Conservation (phyloP, 1,139 yeast genomes). For the Lodderomyces metapsilosis region DNA sequence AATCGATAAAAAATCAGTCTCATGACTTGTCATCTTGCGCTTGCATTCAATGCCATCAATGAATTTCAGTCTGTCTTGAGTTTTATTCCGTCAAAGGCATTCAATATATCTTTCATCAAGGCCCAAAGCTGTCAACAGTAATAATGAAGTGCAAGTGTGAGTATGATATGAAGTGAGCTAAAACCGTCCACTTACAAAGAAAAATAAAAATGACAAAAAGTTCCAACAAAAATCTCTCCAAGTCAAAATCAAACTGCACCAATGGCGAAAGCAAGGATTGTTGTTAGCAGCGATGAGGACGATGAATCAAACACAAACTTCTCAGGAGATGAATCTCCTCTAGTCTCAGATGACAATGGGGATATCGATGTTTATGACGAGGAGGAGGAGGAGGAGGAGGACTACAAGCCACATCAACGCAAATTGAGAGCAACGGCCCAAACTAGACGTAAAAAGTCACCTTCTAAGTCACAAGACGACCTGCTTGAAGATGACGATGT, state of each 20-base stretch:
- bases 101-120: too few species aligned
- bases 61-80: too few species aligned
- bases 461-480: conserved; percentile 9
- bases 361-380: conserved; percentile 14
- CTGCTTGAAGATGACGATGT: conserved; percentile 15
- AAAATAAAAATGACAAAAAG: not conserved
- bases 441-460: conserved; percentile 15
- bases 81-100: too few species aligned
- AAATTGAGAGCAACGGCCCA: conserved; percentile 8
- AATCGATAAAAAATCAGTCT: too few species aligned
- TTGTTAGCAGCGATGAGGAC: conserved; percentile 10
- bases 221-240: not conserved
- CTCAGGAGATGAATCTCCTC: conserved; percentile 8
- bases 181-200: too few species aligned
- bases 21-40: too few species aligned
- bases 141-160: too few species aligned
- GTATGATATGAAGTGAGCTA: too few species aligned
- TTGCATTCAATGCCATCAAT: too few species aligned
- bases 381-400: conserved; percentile 14
- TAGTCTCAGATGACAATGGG: conserved; percentile 8
- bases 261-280: conserved; percentile 13
- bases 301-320: conserved; percentile 6
- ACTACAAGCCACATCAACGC: conserved; percentile 7
- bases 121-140: too few species aligned
- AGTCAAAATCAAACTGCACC: conserved; percentile 6